Evolutionary conservation across 2,329 filamentous ascomycete species (phyloP).

Genomic region (Cladobotryum mycophilum): DNA sequence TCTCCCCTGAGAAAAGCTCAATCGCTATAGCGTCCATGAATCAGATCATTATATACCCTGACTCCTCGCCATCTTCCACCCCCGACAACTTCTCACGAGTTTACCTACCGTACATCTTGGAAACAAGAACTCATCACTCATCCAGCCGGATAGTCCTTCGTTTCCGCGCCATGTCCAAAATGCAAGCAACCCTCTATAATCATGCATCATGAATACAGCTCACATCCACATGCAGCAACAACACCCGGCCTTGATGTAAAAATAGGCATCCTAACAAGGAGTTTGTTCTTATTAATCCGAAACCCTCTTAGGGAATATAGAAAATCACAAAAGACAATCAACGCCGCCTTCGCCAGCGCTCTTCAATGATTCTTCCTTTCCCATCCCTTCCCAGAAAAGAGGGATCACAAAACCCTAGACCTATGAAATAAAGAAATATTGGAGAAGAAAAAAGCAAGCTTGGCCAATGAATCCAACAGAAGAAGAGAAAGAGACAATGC

Average conservation of each 20-base stretch:
- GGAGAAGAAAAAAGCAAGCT: background rate
- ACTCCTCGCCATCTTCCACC: no score
- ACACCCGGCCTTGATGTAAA: background rate
- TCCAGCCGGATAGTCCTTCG: no score
- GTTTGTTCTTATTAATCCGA: background rate
- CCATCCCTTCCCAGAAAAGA: slow-evolving; percentile 1
- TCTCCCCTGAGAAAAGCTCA: no score
- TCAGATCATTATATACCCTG: no score
- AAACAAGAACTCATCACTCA: no score
- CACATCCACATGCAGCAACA: no score
- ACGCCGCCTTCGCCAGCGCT: slow-evolving; percentile 14
- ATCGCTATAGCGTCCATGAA: no score
- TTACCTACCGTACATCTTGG: no score
- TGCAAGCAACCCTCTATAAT: no score
- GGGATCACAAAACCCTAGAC: slow-evolving; percentile 1
- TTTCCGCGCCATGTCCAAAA: no score
- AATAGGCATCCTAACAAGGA: background rate
- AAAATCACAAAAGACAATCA: slow-evolving; percentile 3
- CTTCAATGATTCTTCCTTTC: background rate
- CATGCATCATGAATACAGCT: no score
- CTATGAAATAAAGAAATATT: background rate
- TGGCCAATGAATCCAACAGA: background rate
- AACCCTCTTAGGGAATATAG: slow-evolving; percentile 1
- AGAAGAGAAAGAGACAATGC: background rate
- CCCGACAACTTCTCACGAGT: no score